Base-by-base conservation (phyloP, 2,329 filamentous ascomycete genomes). In the Fusarium poae region DNA sequence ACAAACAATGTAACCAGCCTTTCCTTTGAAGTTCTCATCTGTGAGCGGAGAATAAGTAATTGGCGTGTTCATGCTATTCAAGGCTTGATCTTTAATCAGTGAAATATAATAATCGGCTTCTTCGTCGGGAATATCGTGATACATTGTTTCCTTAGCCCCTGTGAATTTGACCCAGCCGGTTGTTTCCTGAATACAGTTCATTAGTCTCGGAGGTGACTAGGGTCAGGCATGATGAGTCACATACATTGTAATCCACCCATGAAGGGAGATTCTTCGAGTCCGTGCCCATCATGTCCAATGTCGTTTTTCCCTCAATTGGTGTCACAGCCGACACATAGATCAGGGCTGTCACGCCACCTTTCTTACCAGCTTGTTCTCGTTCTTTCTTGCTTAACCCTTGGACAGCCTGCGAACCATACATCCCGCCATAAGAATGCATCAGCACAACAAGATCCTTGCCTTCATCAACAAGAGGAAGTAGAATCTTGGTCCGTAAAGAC, bases 371-470 rank as follows among this genome's bases (percentile, higher is more conserved):
- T 3, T 55, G 35, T 10, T 35, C 13, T 16, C 59, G 46, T 32
- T 72, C 69, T 1, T 8, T 40, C 12, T 71, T 71, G 20, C 70
- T 72, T 9, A 68, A 21, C 0, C 69, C 65, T 3, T 56, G 34
- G 2, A 67, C 65, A 2, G 71, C 68, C 6, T 62, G 68, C 5
- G 61, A 62, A 1, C 70, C 72, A 4, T 67, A 62, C 4, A 57
- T 46, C 0, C 69, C 72, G 5, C 72, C 72, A 8, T 74, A 74
- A 2, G 72, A 74, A 53, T 74, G 72, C 68, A 68, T 70, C 30
- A 74, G 9, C 0, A 74, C 7, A 4, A 71, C 37, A 13, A 74
- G 50, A 5, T 74, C 69, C 11, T 63, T 74, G 3, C 63, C 72
- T 3, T 52, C 49, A 8, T 72, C 63, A 2, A 72, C 11, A 12